phyloP scores from a whole-genome alignment of 164 flowering plant species.

The Vitis labrusca region DNA sequence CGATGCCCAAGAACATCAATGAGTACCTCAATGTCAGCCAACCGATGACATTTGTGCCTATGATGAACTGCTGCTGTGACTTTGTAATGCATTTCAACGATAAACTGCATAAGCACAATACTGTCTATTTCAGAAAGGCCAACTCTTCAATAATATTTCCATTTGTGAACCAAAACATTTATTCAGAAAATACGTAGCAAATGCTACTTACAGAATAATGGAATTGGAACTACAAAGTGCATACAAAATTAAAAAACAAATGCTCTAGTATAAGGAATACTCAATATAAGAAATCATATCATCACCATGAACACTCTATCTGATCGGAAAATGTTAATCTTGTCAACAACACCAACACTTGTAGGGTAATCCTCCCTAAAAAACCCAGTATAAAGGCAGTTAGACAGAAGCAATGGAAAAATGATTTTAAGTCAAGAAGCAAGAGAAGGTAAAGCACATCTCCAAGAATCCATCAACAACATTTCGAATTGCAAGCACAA shows the following conservation, averaged over 20 bases:
- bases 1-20: constrained; percentile 63
- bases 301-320: constrained; percentile 93
- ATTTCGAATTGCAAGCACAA: constrained; percentile 64
- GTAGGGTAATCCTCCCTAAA: constrained; percentile 51
- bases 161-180: not conserved
- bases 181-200: not conserved
- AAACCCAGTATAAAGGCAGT: not conserved
- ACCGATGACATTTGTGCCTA: constrained; percentile 66
- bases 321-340: constrained; percentile 80
- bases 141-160: no score
- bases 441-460: constrained; percentile 35
- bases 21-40: constrained; percentile 85
- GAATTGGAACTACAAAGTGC: not conserved
- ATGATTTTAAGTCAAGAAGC: not conserved
- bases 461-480: constrained; percentile 95
- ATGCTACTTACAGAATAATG: not conserved
- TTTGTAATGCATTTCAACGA: constrained; percentile 82
- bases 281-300: not conserved
- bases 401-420: constrained; percentile 4
- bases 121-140: no score
- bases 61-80: constrained; percentile 69
- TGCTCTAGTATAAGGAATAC: not conserved
- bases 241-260: not conserved
- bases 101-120: constrained; percentile 54
- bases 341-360: constrained; percentile 61